Percentiles rank a stretch among this genome's conserved stretches.
These are phyloP conservation scores for Lobosporangium transversale DNA, from an alignment of 192 early-diverging fungal species.

Conservation along the genomic window DNA sequence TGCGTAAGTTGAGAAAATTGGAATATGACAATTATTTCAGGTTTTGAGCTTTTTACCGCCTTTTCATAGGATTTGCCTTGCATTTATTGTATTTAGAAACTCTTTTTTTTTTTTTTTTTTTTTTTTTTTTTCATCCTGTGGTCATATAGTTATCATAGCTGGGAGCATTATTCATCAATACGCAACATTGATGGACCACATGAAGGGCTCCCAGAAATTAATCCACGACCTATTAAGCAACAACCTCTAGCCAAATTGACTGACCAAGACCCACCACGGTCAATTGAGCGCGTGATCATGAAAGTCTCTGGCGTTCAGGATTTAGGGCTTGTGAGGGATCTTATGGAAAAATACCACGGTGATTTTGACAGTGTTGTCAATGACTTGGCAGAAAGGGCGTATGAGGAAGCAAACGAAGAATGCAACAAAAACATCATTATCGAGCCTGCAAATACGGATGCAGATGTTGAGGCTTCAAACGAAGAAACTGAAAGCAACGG, in stretches of 20 bases:
- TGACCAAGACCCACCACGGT: conserved; percentile 30
- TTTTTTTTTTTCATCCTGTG: background rate
- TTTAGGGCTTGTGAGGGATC: conserved; percentile 56
- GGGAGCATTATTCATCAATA: conserved; percentile 83
- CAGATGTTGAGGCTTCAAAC: too few species aligned
- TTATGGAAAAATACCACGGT: conserved; percentile 57
- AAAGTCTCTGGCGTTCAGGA: conserved; percentile 62
- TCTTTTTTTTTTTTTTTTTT: background rate
- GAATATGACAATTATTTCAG: too few species aligned
- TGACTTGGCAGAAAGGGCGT: conserved; percentile 48
- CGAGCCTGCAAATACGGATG: background rate
- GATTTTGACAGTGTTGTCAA: conserved; percentile 66
- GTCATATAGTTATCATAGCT: conserved; percentile 69
- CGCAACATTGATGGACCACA: conserved; percentile 72
- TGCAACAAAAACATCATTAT: background rate
- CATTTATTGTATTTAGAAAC: background rate
- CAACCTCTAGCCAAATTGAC: conserved; percentile 33
- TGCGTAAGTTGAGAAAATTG: too few species aligned
- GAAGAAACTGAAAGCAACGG: too few species aligned
- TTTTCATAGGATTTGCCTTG: background rate
- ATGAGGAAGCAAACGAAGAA: background rate
- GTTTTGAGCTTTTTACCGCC: background rate
- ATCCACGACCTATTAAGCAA: conserved; percentile 11
- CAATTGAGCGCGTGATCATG: conserved; percentile 68
- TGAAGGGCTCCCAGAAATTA: conserved; percentile 69